phyloP scores from a whole-genome alignment of 306 rosid genomes.

The Elaeagnus macrophylla region DNA sequence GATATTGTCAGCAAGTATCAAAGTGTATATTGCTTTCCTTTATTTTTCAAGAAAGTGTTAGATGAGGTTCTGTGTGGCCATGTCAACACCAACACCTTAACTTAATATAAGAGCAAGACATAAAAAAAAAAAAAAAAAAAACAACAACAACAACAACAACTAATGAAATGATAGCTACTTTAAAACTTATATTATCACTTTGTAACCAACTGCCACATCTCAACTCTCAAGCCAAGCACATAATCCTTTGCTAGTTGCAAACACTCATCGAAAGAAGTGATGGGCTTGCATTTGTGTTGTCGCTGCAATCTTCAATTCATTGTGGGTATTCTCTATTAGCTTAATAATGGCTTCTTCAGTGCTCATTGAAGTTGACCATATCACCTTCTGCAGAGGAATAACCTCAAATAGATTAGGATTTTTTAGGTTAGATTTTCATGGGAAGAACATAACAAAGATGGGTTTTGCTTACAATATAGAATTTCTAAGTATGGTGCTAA shows the following conservation, averaged over 20 bases:
- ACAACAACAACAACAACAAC: too few relatives aligned
- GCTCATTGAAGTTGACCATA: constrained; percentile 61
- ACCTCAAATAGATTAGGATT: constrained; percentile 45
- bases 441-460: constrained; percentile 28
- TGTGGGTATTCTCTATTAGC: constrained; percentile 5
- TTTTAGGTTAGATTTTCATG: constrained; percentile 36
- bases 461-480: constrained; percentile 28
- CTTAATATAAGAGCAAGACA: too few relatives aligned
- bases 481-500: constrained; percentile 20
- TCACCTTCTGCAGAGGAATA: constrained; percentile 29
- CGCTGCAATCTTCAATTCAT: constrained; percentile 6
- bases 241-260: not conserved
- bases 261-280: not conserved
- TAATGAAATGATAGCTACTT: too few relatives aligned
- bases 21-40: too few relatives aligned
- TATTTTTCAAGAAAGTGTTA: too few relatives aligned
- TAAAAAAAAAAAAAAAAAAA: too few relatives aligned
- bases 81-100: too few relatives aligned
- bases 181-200: too few relatives aligned
- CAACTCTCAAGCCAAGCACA: too few relatives aligned
- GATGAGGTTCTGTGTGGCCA: too few relatives aligned
- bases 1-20: too few relatives aligned
- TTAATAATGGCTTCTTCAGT: constrained; percentile 54
- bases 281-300: constrained; percentile 7
- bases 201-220: too few relatives aligned